Base-by-base conservation (phyloP, 2,329 filamentous ascomycete genomes). In the Colletotrichum tabaci region DNA sequence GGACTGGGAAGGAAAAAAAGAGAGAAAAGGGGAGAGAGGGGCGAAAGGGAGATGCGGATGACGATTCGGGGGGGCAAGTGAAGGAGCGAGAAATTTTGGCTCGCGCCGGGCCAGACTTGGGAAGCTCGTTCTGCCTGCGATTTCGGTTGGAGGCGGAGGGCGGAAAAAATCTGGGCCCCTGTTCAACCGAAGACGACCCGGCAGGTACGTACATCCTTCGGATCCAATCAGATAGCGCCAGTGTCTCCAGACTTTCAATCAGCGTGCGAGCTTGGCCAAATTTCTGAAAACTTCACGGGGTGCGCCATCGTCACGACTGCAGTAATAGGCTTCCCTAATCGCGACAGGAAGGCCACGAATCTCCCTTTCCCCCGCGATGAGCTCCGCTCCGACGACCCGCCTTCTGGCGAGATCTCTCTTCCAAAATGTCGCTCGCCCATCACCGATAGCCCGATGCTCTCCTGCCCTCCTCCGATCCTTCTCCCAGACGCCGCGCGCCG, bases 331-430 rank as follows among this genome's bases (percentile, higher is more conserved):
- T 30, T 40, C 44, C 18, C 46, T 18, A 21, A 35, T 57, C 26
- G 65, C 74, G 26, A 74, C 72, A 69, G 77, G 74, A 52, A 82
- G 81, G 77, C 74, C 64, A 74, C 76, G 75, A 80, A 76, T 44
- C 44, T 10, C 35, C 9, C 35, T 3, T 10, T 2, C 35, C 35
- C 35, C 9, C 55, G 16, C 42, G 63, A 88, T 88, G 86, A 86
- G 82, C 72, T 83, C 81, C 63, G 77, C 83, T 76, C 79, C 84
- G 61, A 77, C 80, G 75, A 82, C 79, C 76, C 82, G 85, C 80
- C 79, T 84, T 49, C 75, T 84, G 79, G 84, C 82, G 76, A 83
- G 81, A 73, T 77, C 82, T 58, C 74, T 83, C 71, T 78, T 81
- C 52, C 80, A 76, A 73, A 71, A 62, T 35, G 26, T 49, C 75